phyloP scores from a whole-genome alignment of 345 rosid genomes.

The Microcos paniculata region DNA sequence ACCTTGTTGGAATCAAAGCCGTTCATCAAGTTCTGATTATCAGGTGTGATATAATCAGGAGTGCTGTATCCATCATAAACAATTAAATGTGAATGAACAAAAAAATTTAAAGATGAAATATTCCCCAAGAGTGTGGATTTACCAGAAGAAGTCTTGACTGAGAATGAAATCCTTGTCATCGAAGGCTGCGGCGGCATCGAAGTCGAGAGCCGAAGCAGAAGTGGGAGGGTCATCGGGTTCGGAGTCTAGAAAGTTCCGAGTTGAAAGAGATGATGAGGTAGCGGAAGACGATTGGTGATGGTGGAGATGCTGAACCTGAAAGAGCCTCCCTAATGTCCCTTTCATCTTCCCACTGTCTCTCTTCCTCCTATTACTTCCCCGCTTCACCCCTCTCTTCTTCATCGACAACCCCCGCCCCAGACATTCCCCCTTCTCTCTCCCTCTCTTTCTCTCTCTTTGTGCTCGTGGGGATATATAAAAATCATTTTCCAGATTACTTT shows the following conservation, averaged over 20 bases:
- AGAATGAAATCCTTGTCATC: conserved; percentile 75
- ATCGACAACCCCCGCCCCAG: conserved; percentile 28
- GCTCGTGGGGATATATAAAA: conserved; percentile 8
- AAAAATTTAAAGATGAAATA: not conserved
- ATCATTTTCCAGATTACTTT: not conserved
- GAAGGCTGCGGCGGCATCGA: conserved; percentile 31
- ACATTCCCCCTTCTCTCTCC: conserved; percentile 7
- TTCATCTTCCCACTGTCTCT: conserved; percentile 42
- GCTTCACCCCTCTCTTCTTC: conserved; percentile 42
- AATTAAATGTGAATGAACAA: not conserved
- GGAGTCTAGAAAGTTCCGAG: conserved; percentile 44
- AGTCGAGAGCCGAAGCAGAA: conserved; percentile 28
- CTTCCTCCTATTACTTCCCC: conserved; percentile 15
- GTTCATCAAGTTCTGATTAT: conserved; percentile 59
- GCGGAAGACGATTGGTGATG: conserved; percentile 34
- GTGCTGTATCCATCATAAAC: conserved; percentile 57
- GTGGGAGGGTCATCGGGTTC: conserved; percentile 26
- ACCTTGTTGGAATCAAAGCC: conserved; percentile 71
- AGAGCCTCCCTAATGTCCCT: conserved; percentile 43
- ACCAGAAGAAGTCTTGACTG: conserved; percentile 98
- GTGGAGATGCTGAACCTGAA: conserved; percentile 43
- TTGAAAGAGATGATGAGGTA: conserved; percentile 28
- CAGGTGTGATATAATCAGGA: conserved; percentile 95
- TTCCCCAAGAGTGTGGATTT: not conserved
- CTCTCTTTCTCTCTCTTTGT: conserved; percentile 15